Conservation (phyloP, 139 green algal species). For the Klebsormidium nitens region DNA sequence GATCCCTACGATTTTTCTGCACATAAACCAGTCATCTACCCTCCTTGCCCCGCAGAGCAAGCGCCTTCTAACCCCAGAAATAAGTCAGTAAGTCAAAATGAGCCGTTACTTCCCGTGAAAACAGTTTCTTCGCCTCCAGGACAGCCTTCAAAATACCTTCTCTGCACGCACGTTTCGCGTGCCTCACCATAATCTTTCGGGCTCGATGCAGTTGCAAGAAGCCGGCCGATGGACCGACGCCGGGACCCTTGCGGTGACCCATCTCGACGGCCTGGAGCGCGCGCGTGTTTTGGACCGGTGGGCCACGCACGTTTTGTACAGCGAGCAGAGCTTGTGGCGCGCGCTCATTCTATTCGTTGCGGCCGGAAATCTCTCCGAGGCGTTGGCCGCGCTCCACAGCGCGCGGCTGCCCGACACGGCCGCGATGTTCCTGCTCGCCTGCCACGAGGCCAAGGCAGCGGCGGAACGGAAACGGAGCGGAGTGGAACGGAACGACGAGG, state of each 20-base stretch:
- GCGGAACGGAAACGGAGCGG: too few species aligned
- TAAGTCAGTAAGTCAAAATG: too few species aligned
- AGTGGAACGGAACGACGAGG: too few species aligned
- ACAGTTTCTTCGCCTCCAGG: too few species aligned
- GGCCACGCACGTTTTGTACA: slow-evolving; percentile 11
- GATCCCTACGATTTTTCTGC: too few species aligned
- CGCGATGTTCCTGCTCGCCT: slow-evolving; percentile 29
- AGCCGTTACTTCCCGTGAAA: too few species aligned
- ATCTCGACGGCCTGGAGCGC: neutral
- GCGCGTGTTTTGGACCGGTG: slow-evolving; percentile 12
- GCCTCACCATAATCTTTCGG: too few species aligned
- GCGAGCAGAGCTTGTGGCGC: slow-evolving; percentile 17
- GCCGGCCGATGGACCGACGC: slow-evolving; percentile 21
- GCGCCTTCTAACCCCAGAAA: too few species aligned
- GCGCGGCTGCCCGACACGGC: slow-evolving; percentile 19
- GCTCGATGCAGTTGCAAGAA: slow-evolving; percentile 17
- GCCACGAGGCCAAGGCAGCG: slow-evolving; percentile 21
- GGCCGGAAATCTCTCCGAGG: slow-evolving; percentile 6
- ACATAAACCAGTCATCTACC: too few species aligned
- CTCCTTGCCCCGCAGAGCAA: too few species aligned
- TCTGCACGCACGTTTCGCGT: too few species aligned
- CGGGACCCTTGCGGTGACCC: slow-evolving; percentile 10
- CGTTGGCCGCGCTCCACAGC: neutral
- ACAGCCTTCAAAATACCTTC: too few species aligned
- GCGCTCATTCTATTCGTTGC: slow-evolving; percentile 23